A percentile compares a stretch with the other conserved stretches of the same genome.
phyloP scores from a whole-genome alignment of 2,329 filamentous ascomycete genomes.

The Pseudocercospora ulei region DNA sequence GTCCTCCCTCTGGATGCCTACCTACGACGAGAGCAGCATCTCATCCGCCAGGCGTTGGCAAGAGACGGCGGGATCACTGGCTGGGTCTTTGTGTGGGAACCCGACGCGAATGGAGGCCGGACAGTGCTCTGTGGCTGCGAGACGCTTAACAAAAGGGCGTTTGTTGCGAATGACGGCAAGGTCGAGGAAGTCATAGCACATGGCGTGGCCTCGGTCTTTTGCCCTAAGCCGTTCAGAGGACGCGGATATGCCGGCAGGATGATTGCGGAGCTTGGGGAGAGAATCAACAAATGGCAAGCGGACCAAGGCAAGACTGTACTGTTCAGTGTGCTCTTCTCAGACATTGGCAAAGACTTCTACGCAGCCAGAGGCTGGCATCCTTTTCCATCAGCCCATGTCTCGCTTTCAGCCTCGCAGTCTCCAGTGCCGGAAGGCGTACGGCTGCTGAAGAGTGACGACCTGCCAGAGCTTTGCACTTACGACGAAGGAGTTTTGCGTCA shows the following conservation, averaged over 20 bases:
- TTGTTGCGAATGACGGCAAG: slow-evolving; percentile 39
- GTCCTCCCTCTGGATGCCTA: slow-evolving; percentile 48
- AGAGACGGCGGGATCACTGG: slow-evolving; percentile 48
- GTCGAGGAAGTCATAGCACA: slow-evolving; percentile 54
- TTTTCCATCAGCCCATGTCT: slow-evolving; percentile 63
- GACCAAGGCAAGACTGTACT: slow-evolving; percentile 40
- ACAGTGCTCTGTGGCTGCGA: slow-evolving; percentile 51
- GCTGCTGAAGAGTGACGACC: slow-evolving; percentile 49
- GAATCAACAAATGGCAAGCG: slow-evolving; percentile 46
- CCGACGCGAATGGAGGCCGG: slow-evolving; percentile 28
- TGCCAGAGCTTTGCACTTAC: slow-evolving; percentile 52
- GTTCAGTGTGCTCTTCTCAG: slow-evolving; percentile 76
- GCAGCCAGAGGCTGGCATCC: slow-evolving; percentile 64
- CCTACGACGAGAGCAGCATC: slow-evolving; percentile 48
- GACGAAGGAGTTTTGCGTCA: slow-evolving; percentile 56
- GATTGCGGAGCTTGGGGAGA: slow-evolving; percentile 55
- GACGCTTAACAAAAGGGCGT: slow-evolving; percentile 43
- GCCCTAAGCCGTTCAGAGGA: slow-evolving; percentile 55
- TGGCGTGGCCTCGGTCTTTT: slow-evolving; percentile 71
- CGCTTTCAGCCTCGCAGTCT: slow-evolving; percentile 43
- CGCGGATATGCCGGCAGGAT: slow-evolving; percentile 69
- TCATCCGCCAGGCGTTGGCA: slow-evolving; percentile 46
- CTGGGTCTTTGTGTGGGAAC: slow-evolving; percentile 51
- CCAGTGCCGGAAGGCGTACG: slow-evolving; percentile 13
- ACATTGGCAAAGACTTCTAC: slow-evolving; percentile 78